Evolutionary conservation across 2,329 filamentous ascomycete genomes (phyloP).

Genomic region (Emydomyces testavorans): DNA sequence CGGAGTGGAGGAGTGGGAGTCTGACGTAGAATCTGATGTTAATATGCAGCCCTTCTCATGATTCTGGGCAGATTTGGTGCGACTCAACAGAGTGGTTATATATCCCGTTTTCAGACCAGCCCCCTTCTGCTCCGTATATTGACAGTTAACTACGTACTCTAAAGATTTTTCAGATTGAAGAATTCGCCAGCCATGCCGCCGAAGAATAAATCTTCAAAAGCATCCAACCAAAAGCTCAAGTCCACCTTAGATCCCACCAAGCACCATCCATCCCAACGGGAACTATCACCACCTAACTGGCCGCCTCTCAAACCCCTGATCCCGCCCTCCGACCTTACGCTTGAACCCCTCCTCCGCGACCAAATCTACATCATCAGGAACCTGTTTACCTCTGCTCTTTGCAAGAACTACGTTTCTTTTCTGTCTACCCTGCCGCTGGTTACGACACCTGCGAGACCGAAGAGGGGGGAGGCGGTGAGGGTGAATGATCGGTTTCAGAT

Average conservation of each 20-base stretch:
- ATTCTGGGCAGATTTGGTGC: no score
- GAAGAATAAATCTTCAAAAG: slow-evolving; percentile 2
- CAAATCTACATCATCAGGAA: slow-evolving; percentile 64
- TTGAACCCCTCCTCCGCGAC: slow-evolving; percentile 46
- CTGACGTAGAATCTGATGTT: no score
- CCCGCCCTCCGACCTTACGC: slow-evolving; percentile 51
- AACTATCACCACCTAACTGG: slow-evolving; percentile 32
- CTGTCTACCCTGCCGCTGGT: slow-evolving; percentile 57
- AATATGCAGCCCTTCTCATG: no score
- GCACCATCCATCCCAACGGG: background rate
- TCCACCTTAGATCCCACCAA: background rate
- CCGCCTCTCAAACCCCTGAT: slow-evolving; percentile 63
- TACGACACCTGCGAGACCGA: slow-evolving; percentile 68
- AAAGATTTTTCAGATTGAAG: background rate
- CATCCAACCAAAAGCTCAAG: slow-evolving; percentile 3
- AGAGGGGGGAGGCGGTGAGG: slow-evolving; percentile 66
- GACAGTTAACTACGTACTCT: background rate
- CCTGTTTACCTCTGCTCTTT: slow-evolving; percentile 64
- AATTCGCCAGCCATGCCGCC: slow-evolving; percentile 9
- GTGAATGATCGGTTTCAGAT: slow-evolving; percentile 87
- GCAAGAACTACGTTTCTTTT: slow-evolving; percentile 64
- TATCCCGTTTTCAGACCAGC: no score
- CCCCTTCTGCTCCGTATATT: no score
- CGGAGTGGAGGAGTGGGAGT: no score
- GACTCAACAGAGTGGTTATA: no score